Base-by-base conservation (phyloP, 31 red algal genomes). In the Bonnemaisonia californica region DNA sequence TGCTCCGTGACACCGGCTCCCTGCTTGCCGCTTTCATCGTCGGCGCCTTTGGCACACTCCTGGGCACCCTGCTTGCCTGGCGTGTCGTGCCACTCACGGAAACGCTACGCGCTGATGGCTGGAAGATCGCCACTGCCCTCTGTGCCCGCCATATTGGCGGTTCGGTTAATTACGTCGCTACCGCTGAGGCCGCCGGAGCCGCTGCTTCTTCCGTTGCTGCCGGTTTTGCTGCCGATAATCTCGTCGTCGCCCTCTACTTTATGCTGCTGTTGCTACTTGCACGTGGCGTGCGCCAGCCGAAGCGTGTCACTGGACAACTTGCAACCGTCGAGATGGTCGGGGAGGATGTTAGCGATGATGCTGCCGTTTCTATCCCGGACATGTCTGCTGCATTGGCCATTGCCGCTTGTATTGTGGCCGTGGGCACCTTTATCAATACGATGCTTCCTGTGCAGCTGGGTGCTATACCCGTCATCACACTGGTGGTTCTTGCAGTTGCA, bases 91-190 rank as follows among this genome's bases (percentile, higher is more conserved):
- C 91, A 1, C 71, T 88, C n/a, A 33, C 64, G 35, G 30, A 32
- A n/a, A 16, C 68, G 3, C 40, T 66, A 9, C 55, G 73, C 9
- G 11, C 45, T 16, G 85, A 88, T 65, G 92, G 56, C 18, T 95
- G 79, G 85, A 95, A 89, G 45, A 72, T 95, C 42, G 94, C 94
- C 31, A 77, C 89, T 3, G 84, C 86, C 18, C 82, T 97, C 42
- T 85, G 61, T 29, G 94, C 94, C 11, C 73, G 89, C 2, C 89
- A 97, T 76, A 93, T 97, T 40, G 94, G 94, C 54, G 94, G 94
- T 37, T 84, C 89, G 4, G 82, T 97, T 28, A 97, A 97, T 67
- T 90, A 85, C 45, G 94, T 92, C 18, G 94, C 94, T 40, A 84
- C 88, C 19, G 80, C 80, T 18, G 89, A 93, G 32, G 83, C 88